phyloP scores from a whole-genome alignment of 2,329 filamentous ascomycete species.

The Aspergillus sojae region DNA sequence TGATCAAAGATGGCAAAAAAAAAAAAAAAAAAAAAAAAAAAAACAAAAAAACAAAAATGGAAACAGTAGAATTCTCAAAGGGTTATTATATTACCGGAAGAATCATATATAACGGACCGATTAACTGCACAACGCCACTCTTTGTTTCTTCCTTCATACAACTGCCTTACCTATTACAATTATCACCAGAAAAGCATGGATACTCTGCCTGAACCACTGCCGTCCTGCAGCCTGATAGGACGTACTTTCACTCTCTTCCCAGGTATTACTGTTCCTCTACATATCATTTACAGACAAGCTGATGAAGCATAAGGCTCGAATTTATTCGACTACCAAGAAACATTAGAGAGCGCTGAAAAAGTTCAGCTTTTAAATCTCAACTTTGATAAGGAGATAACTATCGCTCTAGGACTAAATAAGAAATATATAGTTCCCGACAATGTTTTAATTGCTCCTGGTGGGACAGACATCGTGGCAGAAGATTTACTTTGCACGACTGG shows the following conservation, averaged over 20 bases:
- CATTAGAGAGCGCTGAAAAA: slow-evolving; percentile 2
- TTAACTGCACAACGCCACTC: background rate
- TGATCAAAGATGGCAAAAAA: background rate
- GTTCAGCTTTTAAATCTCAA: background rate
- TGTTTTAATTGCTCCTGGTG: background rate
- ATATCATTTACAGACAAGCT: background rate
- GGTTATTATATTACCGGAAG: background rate
- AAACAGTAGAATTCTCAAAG: background rate
- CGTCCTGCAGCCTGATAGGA: background rate
- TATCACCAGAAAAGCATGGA: background rate
- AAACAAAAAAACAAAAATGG: too few relatives aligned
- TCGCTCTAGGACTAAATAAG: background rate
- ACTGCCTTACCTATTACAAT: background rate
- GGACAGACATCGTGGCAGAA: background rate
- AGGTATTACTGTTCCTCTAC: background rate
- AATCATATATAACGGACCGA: background rate
- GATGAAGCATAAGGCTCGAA: background rate
- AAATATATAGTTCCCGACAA: background rate
- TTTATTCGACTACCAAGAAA: slow-evolving; percentile 3
- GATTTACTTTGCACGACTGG: slow-evolving; percentile 5
- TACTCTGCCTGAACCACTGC: slow-evolving; percentile 1
- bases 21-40: too few relatives aligned
- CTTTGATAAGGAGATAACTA: background rate
- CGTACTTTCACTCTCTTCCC: slow-evolving; percentile 3
- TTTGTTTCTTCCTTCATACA: background rate